Evolutionary conservation across 805 yeast species (phyloP), one percentile per base, ranked within the genome.

Genomic region (Saccharomycopsis sp.): DNA sequence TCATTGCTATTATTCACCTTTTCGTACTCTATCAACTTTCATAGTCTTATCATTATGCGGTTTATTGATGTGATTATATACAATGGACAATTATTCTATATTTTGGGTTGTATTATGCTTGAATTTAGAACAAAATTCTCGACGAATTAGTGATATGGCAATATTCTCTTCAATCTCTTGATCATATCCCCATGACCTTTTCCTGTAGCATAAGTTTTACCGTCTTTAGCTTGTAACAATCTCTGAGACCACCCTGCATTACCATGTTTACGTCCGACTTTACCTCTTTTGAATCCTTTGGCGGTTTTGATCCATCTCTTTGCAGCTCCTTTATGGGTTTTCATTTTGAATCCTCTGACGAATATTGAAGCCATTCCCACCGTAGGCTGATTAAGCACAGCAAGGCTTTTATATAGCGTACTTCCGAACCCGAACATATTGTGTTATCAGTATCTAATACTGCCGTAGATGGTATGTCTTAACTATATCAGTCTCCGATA

Each of bases 231-330:
- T 61, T 81, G 75, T 67, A 87, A 72, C 24, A 80, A 76, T 55
- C 84, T 78, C 47, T 81, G 74, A 35, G 91, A 79, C 86, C 94
- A 92, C 22, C 96, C 92, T 1, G 91, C 89, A 68, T 92, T 92
- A 55, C 97, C 97, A 70, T 92, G 97, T 64, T 88, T 87, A 75
- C 96, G 82, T 9, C 97, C 96, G 20, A 96, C 87, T 65, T 84
- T 82, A 62, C 79, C 92, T 68, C 89, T 75, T 65, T 84, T 80
- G 72, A 77, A 85, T n/a, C 82, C 80, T 52, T 75, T 75, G 1
- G 87, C 89, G 2, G 87, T 86, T 66, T 83, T 84, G 69, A 86
- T 81, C 84, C 94, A 89, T 73, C 97, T 81, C 69, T 87, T 89
- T 54, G 91, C 91, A 3, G 96, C 86, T 24, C 96, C 89, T 68